Base-by-base conservation (phyloP, 78 protist species). In the Goniomonas avonlea region DNA sequence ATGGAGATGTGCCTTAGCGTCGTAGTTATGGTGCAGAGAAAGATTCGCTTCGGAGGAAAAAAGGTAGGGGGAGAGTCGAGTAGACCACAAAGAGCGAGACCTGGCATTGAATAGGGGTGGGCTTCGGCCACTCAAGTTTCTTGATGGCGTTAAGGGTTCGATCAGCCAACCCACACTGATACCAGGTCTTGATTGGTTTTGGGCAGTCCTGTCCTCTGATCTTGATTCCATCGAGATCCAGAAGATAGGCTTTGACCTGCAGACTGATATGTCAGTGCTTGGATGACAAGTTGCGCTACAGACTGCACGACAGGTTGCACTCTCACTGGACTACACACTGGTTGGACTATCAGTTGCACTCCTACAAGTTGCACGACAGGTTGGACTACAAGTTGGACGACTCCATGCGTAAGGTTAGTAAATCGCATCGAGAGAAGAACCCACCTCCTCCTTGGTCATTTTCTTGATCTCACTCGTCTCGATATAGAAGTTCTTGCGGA, bases 161-260 rank as follows among this genome's bases (percentile, higher is more conserved):
- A 32, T 74, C 76, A 13, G 85, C n/a, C n/a, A 85, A 80, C 23
- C 88, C 96, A 39, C 81, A 60, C 63, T 94, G 96, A 7, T 82
- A 32, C 97, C 96, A 97, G 5, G 45, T 63, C 60, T 63, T 65
- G 60, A 95, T 71, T 15, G 99, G 99, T 31, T 38, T 25, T 3
- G 98, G 98, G 59, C 85, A 77, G 78, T 82, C n/a, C 40, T 43
- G 17, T 13, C 94, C 95, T 1, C 58, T 18, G 3, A 83, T 58
- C 35, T 56, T 34, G 41, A 80, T 88, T 3, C 70, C 66, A 18
- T 85, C 94, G 21, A 84, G 65, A 23, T 88, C 87, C 47, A n/a
- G 43, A 13, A 75, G 59, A 21, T 32, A 1, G 50, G 27, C 21
- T 9, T 1, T 25, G 31, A n/a, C n/a, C n/a, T n/a, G n/a, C n/a